phyloP scores from a whole-genome alignment of 345 rosid species.

The Heritiera fomes region DNA sequence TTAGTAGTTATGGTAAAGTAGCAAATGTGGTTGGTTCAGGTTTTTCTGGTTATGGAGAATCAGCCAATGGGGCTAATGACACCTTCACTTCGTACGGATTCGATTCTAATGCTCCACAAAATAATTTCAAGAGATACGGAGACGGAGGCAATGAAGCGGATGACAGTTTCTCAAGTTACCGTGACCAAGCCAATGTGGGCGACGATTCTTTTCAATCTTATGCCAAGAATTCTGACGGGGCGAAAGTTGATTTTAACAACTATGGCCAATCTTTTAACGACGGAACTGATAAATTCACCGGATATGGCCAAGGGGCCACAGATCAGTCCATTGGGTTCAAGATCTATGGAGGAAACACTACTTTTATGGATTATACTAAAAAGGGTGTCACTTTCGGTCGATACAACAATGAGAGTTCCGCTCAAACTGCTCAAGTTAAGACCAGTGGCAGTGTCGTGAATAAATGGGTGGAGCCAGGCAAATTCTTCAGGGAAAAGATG shows the following conservation, averaged over 20 bases:
- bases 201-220: conserved; percentile 66
- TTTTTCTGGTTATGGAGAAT: conserved; percentile 65
- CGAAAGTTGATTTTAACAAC: conserved; percentile 41
- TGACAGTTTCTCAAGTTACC: conserved; percentile 53
- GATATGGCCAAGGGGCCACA: conserved; percentile 41
- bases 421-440: not conserved
- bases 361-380: conserved; percentile 50
- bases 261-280: conserved; percentile 51
- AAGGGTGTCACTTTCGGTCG: conserved; percentile 47
- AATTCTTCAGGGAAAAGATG: conserved; percentile 72
- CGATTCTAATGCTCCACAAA: conserved; percentile 62
- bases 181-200: conserved; percentile 60
- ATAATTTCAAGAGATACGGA: conserved; percentile 64
- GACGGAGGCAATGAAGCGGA: conserved; percentile 45
- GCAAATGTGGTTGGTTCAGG: conserved; percentile 69
- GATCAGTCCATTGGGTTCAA: conserved; percentile 42
- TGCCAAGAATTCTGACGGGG: conserved; percentile 51
- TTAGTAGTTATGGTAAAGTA: conserved; percentile 51
- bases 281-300: conserved; percentile 48
- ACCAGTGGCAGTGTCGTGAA: conserved; percentile 45
- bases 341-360: conserved; percentile 42
- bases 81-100: conserved; percentile 68
- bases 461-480: conserved; percentile 82
- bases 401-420: conserved; percentile 38
- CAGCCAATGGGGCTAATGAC: conserved; percentile 55